Percentiles rank a stretch among this genome's conserved stretches.
phyloP scores from a whole-genome alignment of 768 basidiomycete species.

The Cystofilobasidium bisporidii region DNA sequence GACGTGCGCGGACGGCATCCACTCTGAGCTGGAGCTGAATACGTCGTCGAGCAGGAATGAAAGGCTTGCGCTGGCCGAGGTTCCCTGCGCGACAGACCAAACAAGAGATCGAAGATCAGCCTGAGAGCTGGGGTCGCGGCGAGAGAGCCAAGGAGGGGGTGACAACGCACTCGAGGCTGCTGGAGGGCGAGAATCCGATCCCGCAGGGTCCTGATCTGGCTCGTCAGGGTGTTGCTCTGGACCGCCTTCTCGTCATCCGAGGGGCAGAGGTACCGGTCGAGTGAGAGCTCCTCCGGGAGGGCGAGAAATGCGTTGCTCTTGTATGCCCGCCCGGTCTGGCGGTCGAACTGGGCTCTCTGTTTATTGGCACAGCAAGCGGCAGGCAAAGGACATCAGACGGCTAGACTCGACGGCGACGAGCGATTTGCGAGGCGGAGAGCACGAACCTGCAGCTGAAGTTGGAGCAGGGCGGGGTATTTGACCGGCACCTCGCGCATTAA shows the following conservation, averaged over 20 bases:
- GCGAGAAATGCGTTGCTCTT: slow-evolving; percentile 94
- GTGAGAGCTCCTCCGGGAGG: slow-evolving; percentile 72
- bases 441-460: slow-evolving; percentile 86
- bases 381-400: not conserved
- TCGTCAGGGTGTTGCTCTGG: slow-evolving; percentile 59
- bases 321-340: slow-evolving; percentile 78
- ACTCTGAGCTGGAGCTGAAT: slow-evolving; percentile 33
- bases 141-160: not conserved
- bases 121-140: not conserved
- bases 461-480: slow-evolving; percentile 77
- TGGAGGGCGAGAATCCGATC: slow-evolving; percentile 61
- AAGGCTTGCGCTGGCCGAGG: slow-evolving; percentile 46
- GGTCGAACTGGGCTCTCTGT: slow-evolving; percentile 55
- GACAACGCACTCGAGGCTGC: slow-evolving; percentile 9
- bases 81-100: slow-evolving; percentile 9
- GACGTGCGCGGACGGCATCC: slow-evolving; percentile 38
- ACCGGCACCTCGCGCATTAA: slow-evolving; percentile 73
- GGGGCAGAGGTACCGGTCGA: slow-evolving; percentile 83
- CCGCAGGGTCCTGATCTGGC: slow-evolving; percentile 54
- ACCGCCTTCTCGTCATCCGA: slow-evolving; percentile 62
- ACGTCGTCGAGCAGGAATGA: slow-evolving; percentile 54
- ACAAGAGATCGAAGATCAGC: not conserved
- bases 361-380: not conserved
- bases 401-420: not conserved
- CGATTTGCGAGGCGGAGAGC: not conserved